These are phyloP conservation scores for Pholiota conissans DNA, from an alignment of 768 basidiomycete species.

Conservation along the genomic window DNA sequence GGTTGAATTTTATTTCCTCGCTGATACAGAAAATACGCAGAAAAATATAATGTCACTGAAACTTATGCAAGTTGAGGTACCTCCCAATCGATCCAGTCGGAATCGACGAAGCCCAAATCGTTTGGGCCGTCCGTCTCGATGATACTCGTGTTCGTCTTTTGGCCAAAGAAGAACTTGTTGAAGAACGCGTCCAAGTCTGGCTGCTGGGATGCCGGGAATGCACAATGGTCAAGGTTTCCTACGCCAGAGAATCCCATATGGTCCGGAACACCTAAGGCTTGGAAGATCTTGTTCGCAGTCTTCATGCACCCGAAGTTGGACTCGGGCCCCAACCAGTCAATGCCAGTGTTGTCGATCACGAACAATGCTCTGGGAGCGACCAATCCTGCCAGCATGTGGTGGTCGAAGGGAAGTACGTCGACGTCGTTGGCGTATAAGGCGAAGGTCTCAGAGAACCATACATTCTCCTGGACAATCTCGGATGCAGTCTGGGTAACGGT, in stretches of 20 bases:
- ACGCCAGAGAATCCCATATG: constrained; percentile 51
- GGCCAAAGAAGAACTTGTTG: constrained; percentile 47
- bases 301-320: constrained; percentile 48
- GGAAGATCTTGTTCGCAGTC: constrained; percentile 44
- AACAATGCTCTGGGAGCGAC: constrained; percentile 53
- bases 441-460: constrained; percentile 54
- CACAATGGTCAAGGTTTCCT: constrained; percentile 51
- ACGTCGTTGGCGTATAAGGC: constrained; percentile 43
- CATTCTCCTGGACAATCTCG: constrained; percentile 54
- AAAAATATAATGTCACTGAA: neutral
- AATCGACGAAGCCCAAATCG: constrained; percentile 33
- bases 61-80: constrained; percentile 27
- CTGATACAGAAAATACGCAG: neutral
- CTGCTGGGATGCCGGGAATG: constrained; percentile 44
- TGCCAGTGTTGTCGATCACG: constrained; percentile 51
- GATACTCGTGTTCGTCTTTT: constrained; percentile 43
- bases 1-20: neutral
- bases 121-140: constrained; percentile 38
- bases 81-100: constrained; percentile 47
- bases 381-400: constrained; percentile 51
- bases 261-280: constrained; percentile 44
- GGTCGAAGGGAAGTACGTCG: constrained; percentile 48
- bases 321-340: constrained; percentile 52
- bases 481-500: constrained; percentile 46
- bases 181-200: constrained; percentile 48